Evolutionary conservation across 352 stramenopile species (phyloP).

Genomic region (Pilasporangium apinafurcum): DNA sequence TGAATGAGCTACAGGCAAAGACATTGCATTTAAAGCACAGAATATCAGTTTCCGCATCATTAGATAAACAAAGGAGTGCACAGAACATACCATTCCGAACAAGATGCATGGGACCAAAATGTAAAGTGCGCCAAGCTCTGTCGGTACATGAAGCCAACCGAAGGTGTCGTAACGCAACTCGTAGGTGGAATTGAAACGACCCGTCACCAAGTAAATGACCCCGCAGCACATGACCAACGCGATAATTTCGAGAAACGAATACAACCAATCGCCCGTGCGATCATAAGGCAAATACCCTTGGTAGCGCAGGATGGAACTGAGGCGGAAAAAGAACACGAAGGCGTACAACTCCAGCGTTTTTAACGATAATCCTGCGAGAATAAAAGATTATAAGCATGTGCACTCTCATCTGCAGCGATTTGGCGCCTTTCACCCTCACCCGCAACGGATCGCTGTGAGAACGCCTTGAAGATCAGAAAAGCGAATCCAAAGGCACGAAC

Average conservation of each 20-base stretch:
- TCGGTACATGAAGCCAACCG: constrained; percentile 84
- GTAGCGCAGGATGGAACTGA: constrained; percentile 97
- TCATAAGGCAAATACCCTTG: constrained; percentile 94
- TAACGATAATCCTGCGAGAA: constrained; percentile 79
- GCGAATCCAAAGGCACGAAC: constrained; percentile 87
- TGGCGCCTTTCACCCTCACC: constrained; percentile 22
- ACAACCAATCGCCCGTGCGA: constrained; percentile 97
- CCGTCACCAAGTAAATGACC: constrained; percentile 90
- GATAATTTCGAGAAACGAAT: constrained; percentile 94
- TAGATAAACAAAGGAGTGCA: constrained; percentile 15
- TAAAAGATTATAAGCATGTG: constrained; percentile 5
- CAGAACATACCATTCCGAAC: constrained; percentile 63
- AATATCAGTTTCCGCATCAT: constrained; percentile 58
- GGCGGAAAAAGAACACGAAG: constrained; percentile 95
- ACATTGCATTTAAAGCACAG: constrained; percentile 38
- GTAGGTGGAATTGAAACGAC: constrained; percentile 94
- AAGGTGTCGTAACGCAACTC: constrained; percentile 95
- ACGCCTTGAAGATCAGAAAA: constrained; percentile 94
- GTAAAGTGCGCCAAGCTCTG: constrained; percentile 79
- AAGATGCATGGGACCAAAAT: constrained; percentile 85
- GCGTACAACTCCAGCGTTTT: constrained; percentile 98
- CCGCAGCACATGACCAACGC: constrained; percentile 83
- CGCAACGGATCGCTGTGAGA: constrained; percentile 87
- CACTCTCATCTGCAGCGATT: background rate
- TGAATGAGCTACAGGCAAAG: constrained; percentile 88